Evolutionary conservation across 352 stramenopile species (phyloP).

Genomic region (Globisporangium viniferum): DNA sequence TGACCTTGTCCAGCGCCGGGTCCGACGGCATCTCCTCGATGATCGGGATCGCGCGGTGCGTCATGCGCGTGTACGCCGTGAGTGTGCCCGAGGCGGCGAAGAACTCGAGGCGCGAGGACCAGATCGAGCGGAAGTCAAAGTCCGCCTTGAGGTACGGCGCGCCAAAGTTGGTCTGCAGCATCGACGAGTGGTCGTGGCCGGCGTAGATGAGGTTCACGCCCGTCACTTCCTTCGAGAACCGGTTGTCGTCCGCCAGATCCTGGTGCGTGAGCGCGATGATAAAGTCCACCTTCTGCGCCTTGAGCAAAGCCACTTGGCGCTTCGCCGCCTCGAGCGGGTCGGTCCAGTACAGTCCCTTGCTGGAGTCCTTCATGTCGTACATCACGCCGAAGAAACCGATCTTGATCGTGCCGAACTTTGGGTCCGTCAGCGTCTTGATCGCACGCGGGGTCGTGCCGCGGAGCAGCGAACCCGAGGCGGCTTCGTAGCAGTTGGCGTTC

Average conservation of each 20-base stretch:
- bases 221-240: constrained; percentile 59
- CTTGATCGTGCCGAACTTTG: constrained; percentile 39
- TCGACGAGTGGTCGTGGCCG: constrained; percentile 67
- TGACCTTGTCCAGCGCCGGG: constrained; percentile 41
- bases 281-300: constrained; percentile 54
- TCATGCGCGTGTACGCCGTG: constrained; percentile 40
- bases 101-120: constrained; percentile 58
- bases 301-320: constrained; percentile 39
- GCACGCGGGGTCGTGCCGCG: constrained; percentile 20
- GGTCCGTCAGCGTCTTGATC: constrained; percentile 43
- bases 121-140: constrained; percentile 73
- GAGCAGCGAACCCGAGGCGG: constrained; percentile 13
- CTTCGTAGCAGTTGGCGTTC: constrained; percentile 60
- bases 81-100: constrained; percentile 33
- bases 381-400: constrained; percentile 73
- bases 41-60: constrained; percentile 52
- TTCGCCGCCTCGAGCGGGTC: constrained; percentile 61
- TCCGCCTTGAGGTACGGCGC: constrained; percentile 73
- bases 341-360: constrained; percentile 61
- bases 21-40: constrained; percentile 59
- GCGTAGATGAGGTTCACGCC: constrained; percentile 68
- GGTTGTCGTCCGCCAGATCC: constrained; percentile 62
- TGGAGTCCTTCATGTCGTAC: constrained; percentile 73
- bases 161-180: constrained; percentile 66
- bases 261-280: constrained; percentile 78